Evolutionary conservation across 2,329 filamentous ascomycete species (phyloP), one percentile per base, ranked within the genome.

Genomic region (Calonectria montana): DNA sequence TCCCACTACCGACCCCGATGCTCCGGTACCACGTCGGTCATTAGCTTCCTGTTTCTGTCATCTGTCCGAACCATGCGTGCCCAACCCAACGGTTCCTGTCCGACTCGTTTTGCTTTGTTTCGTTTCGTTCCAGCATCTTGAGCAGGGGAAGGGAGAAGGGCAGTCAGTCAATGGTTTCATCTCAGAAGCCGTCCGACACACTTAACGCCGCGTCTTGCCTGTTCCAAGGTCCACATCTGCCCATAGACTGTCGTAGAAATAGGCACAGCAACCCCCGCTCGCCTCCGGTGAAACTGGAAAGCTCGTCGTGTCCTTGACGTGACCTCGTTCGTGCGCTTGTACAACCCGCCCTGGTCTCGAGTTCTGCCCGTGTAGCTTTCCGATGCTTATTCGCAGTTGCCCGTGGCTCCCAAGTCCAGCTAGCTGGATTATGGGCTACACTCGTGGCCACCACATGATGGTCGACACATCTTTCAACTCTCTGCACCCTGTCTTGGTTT

Each of bases 111-210:
- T 61, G 35, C 55, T 61, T 65, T 25, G 50, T 62, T 66, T 62
- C 68, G 63, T 70, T 66, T 66, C 63, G 55, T 70, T 63, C 65
- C 63, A 27, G 45, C 29, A 45, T 47, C 41, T 27, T 12, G 9
- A 35, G 39, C 21, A 37, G 23, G 53, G 53, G 23, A 15, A 35
- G 50, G 12, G 50, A 21, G 31, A 59, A 21, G n/a, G 31, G 13
- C 18, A 47, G 25, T 8, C n/a, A 57, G 7, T 13, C 31, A 35
- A 39, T 39, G 10, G 55, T 63, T 68, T 68, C 35, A 59, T 67
- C 41, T 61, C 21, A n/a, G 41, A 37, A 45, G 43, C 45, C 31
- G 35, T 69, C 48, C 39, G 55, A 55, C 63, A 70, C 53, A 10
- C 25, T 21, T 31, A 29, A 23, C 27, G 50, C 43, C 35, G 62